Percentiles rank a stretch among this genome's conserved stretches.
Evolutionary conservation across 345 rosid genomes (phyloP).

Genomic region (Barbarea vulgaris): DNA sequence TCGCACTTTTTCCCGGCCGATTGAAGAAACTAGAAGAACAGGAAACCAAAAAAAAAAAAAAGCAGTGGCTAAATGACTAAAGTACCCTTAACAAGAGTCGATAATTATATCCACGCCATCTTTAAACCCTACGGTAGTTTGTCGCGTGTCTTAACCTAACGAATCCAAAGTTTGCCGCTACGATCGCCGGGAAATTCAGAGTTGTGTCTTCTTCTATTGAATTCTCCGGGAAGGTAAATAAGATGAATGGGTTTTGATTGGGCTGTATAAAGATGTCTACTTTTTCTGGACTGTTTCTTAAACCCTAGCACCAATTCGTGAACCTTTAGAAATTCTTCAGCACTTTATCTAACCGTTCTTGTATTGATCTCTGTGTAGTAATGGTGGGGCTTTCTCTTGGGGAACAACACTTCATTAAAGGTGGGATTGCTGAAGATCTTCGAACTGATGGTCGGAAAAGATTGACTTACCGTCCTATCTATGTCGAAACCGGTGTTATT

Average conservation of each 20-base stretch:
- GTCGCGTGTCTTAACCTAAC: constrained; percentile 8
- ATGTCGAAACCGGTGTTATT: constrained; percentile 80
- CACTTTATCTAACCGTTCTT: neutral
- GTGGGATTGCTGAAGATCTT: constrained; percentile 88
- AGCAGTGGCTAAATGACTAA: neutral
- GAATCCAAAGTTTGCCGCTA: constrained; percentile 29
- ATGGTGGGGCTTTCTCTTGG: constrained; percentile 86
- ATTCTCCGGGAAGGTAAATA: constrained; percentile 29
- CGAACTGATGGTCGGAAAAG: constrained; percentile 79
- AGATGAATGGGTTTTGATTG: neutral
- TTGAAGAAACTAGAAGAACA: constrained; percentile 8
- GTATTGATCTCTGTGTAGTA: constrained; percentile 12
- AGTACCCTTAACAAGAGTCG: constrained; percentile 7
- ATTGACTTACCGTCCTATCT: constrained; percentile 63
- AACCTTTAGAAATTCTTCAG: neutral
- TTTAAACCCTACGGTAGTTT: constrained; percentile 39
- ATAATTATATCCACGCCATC: constrained; percentile 28
- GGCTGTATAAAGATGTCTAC: constrained; percentile 2
- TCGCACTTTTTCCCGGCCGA: constrained; percentile 34
- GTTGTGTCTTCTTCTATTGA: neutral
- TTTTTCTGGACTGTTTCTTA: constrained; percentile 21
- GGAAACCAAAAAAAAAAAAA: neutral
- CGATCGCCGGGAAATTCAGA: constrained; percentile 33
- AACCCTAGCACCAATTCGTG: constrained; percentile 7
- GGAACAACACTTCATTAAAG: constrained; percentile 68